phyloP scores from a whole-genome alignment of 2,329 filamentous ascomycete species.

The Penicillium occitanis region DNA sequence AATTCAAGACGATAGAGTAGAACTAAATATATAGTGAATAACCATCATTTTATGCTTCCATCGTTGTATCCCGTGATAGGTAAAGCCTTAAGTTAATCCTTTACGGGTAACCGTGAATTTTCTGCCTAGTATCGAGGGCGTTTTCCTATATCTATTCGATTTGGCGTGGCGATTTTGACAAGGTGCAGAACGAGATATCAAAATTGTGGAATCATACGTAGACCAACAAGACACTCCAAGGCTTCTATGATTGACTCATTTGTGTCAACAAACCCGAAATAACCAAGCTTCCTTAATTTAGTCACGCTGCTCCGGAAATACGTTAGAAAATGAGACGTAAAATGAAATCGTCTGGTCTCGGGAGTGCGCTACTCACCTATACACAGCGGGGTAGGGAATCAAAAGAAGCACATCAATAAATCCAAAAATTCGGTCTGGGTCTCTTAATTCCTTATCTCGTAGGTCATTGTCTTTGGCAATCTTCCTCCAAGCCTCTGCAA shows the following conservation, averaged over 20 bases:
- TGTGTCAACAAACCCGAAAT: background rate
- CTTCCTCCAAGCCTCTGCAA: background rate
- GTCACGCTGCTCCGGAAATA: background rate
- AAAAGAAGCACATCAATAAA: background rate
- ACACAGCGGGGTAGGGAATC: background rate
- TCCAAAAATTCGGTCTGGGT: background rate
- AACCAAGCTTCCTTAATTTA: background rate
- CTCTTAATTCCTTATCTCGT: background rate
- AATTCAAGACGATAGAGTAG: too few relatives aligned
- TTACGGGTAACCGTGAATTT: background rate
- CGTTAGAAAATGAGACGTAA: background rate
- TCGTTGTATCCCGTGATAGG: background rate
- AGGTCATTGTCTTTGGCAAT: background rate
- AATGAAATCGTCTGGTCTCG: background rate
- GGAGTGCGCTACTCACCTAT: background rate
- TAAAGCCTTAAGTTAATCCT: background rate
- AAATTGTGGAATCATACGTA: background rate
- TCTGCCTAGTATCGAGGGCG: background rate
- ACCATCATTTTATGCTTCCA: too few relatives aligned
- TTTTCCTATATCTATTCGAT: background rate
- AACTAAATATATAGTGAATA: too few relatives aligned
- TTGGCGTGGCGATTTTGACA: background rate
- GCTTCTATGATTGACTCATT: background rate
- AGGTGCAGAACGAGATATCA: background rate
- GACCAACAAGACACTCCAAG: background rate